A percentile compares a stretch with the other conserved stretches of the same genome.
Evolutionary conservation across 2,329 filamentous ascomycete species (phyloP).

Genomic region (Diaporthe capsici): DNA sequence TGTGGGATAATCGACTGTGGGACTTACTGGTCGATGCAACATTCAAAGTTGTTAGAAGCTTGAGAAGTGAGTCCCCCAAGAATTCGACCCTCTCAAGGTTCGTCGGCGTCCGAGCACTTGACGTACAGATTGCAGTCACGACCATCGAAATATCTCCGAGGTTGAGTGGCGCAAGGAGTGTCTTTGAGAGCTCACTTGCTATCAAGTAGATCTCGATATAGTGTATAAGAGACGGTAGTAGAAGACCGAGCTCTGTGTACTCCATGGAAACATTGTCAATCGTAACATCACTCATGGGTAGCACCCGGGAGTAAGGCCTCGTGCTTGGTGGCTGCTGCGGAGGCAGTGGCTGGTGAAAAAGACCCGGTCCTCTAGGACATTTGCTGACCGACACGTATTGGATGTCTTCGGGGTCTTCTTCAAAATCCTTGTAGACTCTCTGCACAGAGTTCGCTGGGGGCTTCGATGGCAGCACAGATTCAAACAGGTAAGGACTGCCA

Average conservation of each 20-base stretch:
- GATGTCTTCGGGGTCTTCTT: slow-evolving; percentile 57
- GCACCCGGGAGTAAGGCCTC: slow-evolving; percentile 59
- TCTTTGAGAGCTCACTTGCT: slow-evolving; percentile 71
- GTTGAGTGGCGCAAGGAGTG: slow-evolving; percentile 64
- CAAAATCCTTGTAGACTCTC: slow-evolving; percentile 53
- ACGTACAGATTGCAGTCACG: slow-evolving; percentile 78
- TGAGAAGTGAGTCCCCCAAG: slow-evolving; percentile 80
- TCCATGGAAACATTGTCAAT: slow-evolving; percentile 62
- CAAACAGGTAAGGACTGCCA: slow-evolving; percentile 57
- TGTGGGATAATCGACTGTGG: background rate
- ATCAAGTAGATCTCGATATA: slow-evolving; percentile 76
- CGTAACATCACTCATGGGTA: slow-evolving; percentile 63
- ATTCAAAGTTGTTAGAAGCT: slow-evolving; percentile 78
- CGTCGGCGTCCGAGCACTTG: slow-evolving; percentile 68
- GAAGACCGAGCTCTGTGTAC: slow-evolving; percentile 66
- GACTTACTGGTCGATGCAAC: slow-evolving; percentile 67
- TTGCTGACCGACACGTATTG: slow-evolving; percentile 64
- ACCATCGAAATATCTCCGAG: slow-evolving; percentile 71
- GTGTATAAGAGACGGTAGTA: slow-evolving; percentile 82
- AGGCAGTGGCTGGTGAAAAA: slow-evolving; percentile 61
- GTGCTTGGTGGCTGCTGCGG: slow-evolving; percentile 47
- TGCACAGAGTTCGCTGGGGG: slow-evolving; percentile 59
- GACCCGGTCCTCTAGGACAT: slow-evolving; percentile 71
- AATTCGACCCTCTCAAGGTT: slow-evolving; percentile 92
- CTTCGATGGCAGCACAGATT: slow-evolving; percentile 58